phyloP scores from a whole-genome alignment of 2,329 filamentous ascomycete species.

The Aspergillus neotritici region DNA sequence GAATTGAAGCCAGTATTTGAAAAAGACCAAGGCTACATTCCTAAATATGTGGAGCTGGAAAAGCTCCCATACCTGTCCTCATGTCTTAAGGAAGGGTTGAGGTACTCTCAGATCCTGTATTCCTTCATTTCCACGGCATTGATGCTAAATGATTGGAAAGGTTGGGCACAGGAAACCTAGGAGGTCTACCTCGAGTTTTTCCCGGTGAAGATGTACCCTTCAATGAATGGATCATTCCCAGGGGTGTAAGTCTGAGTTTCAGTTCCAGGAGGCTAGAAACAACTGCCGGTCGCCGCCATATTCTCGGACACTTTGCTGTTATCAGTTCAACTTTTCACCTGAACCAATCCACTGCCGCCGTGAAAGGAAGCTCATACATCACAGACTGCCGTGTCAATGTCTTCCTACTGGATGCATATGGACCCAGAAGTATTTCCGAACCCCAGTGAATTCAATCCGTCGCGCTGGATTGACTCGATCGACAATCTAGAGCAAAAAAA shows the following conservation, averaged over 20 bases:
- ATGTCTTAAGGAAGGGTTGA: neutral
- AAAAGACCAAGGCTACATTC: neutral
- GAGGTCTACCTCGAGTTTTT: neutral
- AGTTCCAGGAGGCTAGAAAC: no score
- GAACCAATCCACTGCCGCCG: no score
- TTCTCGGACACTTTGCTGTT: no score
- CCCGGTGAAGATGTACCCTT: neutral
- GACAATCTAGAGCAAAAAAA: neutral
- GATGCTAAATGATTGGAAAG: neutral
- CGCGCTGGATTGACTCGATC: neutral
- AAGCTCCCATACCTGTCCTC: neutral
- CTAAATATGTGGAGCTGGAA: neutral
- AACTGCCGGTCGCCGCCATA: no score
- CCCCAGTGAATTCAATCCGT: neutral
- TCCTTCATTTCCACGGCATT: no score
- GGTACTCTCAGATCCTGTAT: neutral
- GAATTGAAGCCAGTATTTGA: neutral
- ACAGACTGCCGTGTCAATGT: conserved; percentile 1
- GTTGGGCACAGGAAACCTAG: neutral
- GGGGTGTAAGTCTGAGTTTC: neutral
- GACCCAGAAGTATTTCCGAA: neutral
- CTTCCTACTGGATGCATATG: conserved; percentile 2
- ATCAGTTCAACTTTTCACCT: no score
- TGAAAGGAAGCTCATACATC: no score
- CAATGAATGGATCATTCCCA: neutral